Base-by-base conservation (phyloP, 192 early-diverging fungal genomes). In the Coemansia sp. region DNA sequence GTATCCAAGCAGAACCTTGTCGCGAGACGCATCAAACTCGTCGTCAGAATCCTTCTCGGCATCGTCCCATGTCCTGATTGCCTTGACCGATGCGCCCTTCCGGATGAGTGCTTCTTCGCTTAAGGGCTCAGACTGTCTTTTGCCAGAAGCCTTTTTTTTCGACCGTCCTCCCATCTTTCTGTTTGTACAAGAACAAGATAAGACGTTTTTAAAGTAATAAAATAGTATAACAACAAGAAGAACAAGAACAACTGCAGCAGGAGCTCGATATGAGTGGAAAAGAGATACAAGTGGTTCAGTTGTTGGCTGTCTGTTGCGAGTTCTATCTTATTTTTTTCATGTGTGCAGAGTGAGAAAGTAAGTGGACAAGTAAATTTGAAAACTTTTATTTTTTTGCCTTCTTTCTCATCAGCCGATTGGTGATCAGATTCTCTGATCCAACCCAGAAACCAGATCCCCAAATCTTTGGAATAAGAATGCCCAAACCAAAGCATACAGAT, bases 31-130 rank as follows among this genome's bases (percentile, higher is more conserved):
- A 54, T 78, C 74, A 88, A 89, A 92, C 48, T 91, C 86, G 66
- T 92, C 91, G 71, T 90, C 91, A 18, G 87, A 87, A 68, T 92
- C 91, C 52, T 89, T 86, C 52, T 90, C 90, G 61, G 90, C 85
- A 61, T 92, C 91, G 62, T 88, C 84, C 89, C 86, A 89, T 3
- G 90, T 88, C 58, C 78, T 82, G 52, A 89, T 88, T 8, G 89
- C 90, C 18, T 88, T 80, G 41, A 92, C 74, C 26, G 87, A 81
- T 43, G 75, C 79, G 1, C 72, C 76, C 19, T 55, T 57, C 42
- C 71, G 74, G 63, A 82, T 45, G 45, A 63, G 47, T 21, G 62
- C 59, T n/a, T 69, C 71, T 40, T 82, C 79, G 62, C 76, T 74
- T 3, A 46, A 65, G 3, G 61, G 62, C 45, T 12, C 66, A 15